Evolutionary conservation across 2,329 filamentous ascomycete genomes (phyloP).

Genomic region (Lasiodiplodia sp.): DNA sequence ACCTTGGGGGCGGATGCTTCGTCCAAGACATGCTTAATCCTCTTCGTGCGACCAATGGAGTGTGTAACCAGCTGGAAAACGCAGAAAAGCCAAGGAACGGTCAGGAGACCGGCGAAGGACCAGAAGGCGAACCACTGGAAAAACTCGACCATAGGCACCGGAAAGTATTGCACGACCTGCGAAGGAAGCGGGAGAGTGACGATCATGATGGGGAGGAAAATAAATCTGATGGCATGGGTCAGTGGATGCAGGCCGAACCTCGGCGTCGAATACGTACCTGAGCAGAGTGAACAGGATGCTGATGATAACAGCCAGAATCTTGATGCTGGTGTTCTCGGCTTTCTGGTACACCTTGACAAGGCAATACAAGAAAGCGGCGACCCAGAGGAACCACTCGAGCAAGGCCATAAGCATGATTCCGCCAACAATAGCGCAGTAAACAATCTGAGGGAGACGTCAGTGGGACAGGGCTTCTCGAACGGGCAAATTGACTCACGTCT

Average conservation of each 20-base stretch:
- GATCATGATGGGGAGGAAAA: slow-evolving; percentile 93
- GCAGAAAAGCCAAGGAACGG: slow-evolving; percentile 90
- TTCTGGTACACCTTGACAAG: slow-evolving; percentile 87
- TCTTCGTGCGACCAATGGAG: slow-evolving; percentile 79
- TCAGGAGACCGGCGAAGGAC: slow-evolving; percentile 84
- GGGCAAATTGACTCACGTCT: slow-evolving; percentile 45
- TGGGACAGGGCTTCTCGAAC: slow-evolving; percentile 60
- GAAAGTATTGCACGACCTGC: slow-evolving; percentile 76
- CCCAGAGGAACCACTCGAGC: slow-evolving; percentile 93
- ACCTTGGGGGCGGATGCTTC: slow-evolving; percentile 89
- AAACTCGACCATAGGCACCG: slow-evolving; percentile 68
- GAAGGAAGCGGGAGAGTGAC: slow-evolving; percentile 86
- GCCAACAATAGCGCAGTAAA: slow-evolving; percentile 65
- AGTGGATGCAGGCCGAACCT: slow-evolving; percentile 31
- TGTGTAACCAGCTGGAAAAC: slow-evolving; percentile 90
- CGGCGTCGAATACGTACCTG: slow-evolving; percentile 1
- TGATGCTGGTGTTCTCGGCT: slow-evolving; percentile 86
- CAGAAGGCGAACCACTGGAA: slow-evolving; percentile 97
- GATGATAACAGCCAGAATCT: slow-evolving; percentile 77
- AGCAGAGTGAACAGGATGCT: slow-evolving; percentile 68
- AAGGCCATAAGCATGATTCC: slow-evolving; percentile 82
- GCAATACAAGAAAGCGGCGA: slow-evolving; percentile 93
- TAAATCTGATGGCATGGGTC: slow-evolving; percentile 60
- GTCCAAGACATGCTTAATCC: slow-evolving; percentile 84
- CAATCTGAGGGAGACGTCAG: slow-evolving; percentile 9